phyloP scores from a whole-genome alignment of 768 basidiomycete species.

The Serpula lacrymans region DNA sequence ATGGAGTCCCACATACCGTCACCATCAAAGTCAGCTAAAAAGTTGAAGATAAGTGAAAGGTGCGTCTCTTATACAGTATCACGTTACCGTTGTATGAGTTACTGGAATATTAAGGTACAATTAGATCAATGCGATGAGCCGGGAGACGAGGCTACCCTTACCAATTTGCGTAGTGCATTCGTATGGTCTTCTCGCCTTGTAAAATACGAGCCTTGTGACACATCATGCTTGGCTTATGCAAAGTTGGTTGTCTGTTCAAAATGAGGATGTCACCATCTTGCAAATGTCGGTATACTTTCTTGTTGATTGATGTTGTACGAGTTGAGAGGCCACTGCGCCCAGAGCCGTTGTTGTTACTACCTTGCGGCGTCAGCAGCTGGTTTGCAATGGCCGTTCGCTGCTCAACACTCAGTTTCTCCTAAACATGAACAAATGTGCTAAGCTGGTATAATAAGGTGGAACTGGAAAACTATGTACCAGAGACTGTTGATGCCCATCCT shows the following conservation, averaged over 20 bases:
- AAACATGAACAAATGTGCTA: slow-evolving; percentile 7
- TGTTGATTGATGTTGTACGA: slow-evolving; percentile 78
- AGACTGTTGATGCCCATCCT: slow-evolving; percentile 86
- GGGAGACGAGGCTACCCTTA: slow-evolving; percentile 30
- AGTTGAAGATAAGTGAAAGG: too few relatives aligned
- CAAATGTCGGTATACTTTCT: slow-evolving; percentile 96
- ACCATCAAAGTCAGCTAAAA: slow-evolving; percentile 94
- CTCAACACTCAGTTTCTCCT: slow-evolving; percentile 86
- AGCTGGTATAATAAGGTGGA: not conserved
- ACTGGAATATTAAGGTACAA: slow-evolving; percentile 37
- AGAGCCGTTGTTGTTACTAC: slow-evolving; percentile 43
- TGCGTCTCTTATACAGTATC: slow-evolving; percentile 7
- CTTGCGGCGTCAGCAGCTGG: slow-evolving; percentile 89
- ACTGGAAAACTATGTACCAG: slow-evolving; percentile 51
- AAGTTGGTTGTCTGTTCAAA: slow-evolving; percentile 94
- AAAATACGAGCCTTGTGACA: slow-evolving; percentile 89
- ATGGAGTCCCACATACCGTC: slow-evolving; percentile 53
- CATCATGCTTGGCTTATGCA: slow-evolving; percentile 99
- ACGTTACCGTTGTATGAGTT: slow-evolving; percentile 91
- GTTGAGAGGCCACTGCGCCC: slow-evolving; percentile 63
- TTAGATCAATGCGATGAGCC: slow-evolving; percentile 10
- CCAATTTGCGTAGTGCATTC: slow-evolving; percentile 99
- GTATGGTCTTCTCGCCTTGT: slow-evolving; percentile 95
- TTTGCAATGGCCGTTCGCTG: slow-evolving; percentile 95
- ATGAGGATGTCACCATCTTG: slow-evolving; percentile 94